Base-by-base conservation (phyloP, 345 rosid genomes). In the Aethionema arabicum region DNA sequence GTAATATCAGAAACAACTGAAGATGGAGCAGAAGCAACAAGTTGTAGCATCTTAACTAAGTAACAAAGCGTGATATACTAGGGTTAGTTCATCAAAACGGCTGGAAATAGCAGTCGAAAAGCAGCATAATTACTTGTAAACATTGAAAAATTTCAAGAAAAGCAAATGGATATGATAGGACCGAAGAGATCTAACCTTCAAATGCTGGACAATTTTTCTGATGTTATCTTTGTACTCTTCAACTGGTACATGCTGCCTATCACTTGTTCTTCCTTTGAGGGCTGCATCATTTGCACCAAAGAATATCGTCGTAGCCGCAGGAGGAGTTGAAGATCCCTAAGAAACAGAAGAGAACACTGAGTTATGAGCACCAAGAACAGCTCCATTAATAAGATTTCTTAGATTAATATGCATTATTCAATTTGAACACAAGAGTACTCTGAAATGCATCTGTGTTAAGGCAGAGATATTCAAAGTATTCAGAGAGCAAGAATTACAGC, bases 251-350 rank as follows among this genome's bases (percentile, higher is more conserved):
- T 92, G 90, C 45, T 84, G 97, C 62, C 79, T 69, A 57, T 89
- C 95, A 31, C 82, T 59, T 7, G 53, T 78, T 72, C 91, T 81
- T 65, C 95, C 98, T 9, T 67, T 59, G 43, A 92, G 80, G 68
- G 91, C 95, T 27, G 98, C 97, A 77, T 92, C 98, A 74, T 92
- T 92, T 37, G 97, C 98, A 53, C 97, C 98, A 40, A 92, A 83
- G 76, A 92, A 92, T 11, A 92, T 70, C 4, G 98, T 80, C 44
- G 87, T 61, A 44, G 97, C 98, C 59, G 74, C 76, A 10, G 90
- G 98, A 62, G 82, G 73, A 53, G 81, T 72, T 9, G 58, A 15
- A 38, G 79, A 61, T 13, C 71, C 87, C 97, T 91, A 56, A 30
- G 30, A 75, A 60, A 32, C 47, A 56, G 5, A 31, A 56, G 9